Evolutionary conservation across 495 filamentous ascomycete species (phyloP), one percentile per base, ranked within the genome.

Genomic region (Penicillium pulvis): DNA sequence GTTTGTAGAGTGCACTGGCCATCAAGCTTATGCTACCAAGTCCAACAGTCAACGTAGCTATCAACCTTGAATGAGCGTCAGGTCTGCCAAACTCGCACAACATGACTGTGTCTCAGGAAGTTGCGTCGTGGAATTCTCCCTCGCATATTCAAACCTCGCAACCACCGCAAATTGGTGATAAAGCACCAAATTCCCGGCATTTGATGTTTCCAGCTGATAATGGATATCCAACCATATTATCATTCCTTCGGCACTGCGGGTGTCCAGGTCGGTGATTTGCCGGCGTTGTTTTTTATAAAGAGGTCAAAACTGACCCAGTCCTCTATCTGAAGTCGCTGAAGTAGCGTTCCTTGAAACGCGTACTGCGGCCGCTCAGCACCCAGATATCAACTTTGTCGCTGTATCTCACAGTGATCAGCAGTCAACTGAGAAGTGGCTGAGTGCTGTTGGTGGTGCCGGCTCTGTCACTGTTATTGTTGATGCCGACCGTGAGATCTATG

Each of bases 191-290:
- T 2, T 58, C 31, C 19, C 33, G 55, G 19, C n/a, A 45, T 19
- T 45, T 65, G 4, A 17, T 26, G 3, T 31, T 61, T 10, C 62
- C 62, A 31, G 42, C 42, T 9, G 24, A 45, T 4, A 58, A 58
- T 44, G 51, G 56, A 12, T 55, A 59, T 23, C 58, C 58, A 55
- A 61, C 56, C 4, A 44, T 65, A 19, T 26, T 65, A 17, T 12
- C 57, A 44, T 65, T 65, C 44, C 56, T 65, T 3, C 59, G 63
- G 17, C 63, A 65, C 26, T 65, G 63, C 33, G 63, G 63, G 11
- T 65, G 63, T 49, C 63, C 63, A 50, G 48, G 63, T 65, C 4
- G 7, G 51, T 56, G 41, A n/a, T 24, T 24, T 14, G 12, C 31
- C 23, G 19, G 6, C 12, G 6, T 5, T 26, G 8, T 17, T 26